Evolutionary conservation across 768 basidiomycete genomes (phyloP).

Genomic region (Termitomyces sp.): DNA sequence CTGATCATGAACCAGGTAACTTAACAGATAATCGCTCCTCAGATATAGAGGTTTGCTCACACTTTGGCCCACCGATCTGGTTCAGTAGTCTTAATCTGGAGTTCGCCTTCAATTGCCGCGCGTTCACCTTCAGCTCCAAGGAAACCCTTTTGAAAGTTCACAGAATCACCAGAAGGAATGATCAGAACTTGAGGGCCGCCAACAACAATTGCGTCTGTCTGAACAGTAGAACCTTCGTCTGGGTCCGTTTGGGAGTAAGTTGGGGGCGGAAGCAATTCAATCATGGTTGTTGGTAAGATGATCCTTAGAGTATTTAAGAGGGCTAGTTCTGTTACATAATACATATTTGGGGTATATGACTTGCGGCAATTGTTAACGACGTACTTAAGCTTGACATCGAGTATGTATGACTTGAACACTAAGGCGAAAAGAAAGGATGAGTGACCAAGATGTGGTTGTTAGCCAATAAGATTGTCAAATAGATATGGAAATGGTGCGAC

Average conservation of each 20-base stretch:
- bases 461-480: too few relatives aligned
- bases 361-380: too few relatives aligned
- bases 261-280: conserved; percentile 53
- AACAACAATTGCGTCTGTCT: conserved; percentile 14
- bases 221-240: conserved; percentile 17
- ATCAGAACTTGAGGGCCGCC: conserved; percentile 66
- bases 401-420: too few relatives aligned
- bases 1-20: conserved; percentile 31
- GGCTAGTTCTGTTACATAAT: neutral
- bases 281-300: conserved; percentile 21
- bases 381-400: too few relatives aligned
- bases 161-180: conserved; percentile 61
- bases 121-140: conserved; percentile 80
- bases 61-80: conserved; percentile 59
- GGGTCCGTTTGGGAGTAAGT: conserved; percentile 53
- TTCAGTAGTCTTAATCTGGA: conserved; percentile 75
- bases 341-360: too few relatives aligned
- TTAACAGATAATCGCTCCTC: conserved; percentile 3
- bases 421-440: too few relatives aligned
- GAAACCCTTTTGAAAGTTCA: conserved; percentile 84
- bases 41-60: conserved; percentile 43
- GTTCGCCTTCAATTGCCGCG: conserved; percentile 83
- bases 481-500: too few relatives aligned
- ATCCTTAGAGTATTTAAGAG: too few relatives aligned
- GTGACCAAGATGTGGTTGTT: too few relatives aligned